These are phyloP conservation scores for Monosporozyma siamensis DNA, from an alignment of 805 yeast genomes.

Conservation along the genomic window DNA sequence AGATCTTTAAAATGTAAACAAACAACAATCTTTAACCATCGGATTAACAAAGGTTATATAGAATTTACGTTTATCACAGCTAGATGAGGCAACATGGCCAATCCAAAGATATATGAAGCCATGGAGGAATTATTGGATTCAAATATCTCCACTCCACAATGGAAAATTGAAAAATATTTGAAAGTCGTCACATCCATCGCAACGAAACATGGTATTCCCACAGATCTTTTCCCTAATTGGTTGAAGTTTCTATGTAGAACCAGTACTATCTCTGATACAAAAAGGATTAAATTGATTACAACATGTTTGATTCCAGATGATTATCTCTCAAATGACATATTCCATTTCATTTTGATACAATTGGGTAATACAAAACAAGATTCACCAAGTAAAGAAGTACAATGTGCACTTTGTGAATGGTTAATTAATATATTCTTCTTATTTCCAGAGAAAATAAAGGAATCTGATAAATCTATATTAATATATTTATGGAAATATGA, in stretches of 20 bases:
- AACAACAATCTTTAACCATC: not conserved
- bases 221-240: conserved; percentile 10
- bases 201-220: conserved; percentile 15
- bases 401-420: conserved; percentile 29
- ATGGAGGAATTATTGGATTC: conserved; percentile 4
- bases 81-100: too few relatives aligned
- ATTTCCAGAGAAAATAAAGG: conserved; percentile 13
- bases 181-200: conserved; percentile 9
- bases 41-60: not conserved
- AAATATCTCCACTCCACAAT: conserved; percentile 4
- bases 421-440: conserved; percentile 25
- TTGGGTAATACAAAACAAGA: conserved; percentile 21
- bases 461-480: conserved; percentile 21
- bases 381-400: conserved; percentile 16
- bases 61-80: too few relatives aligned
- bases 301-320: conserved; percentile 26
- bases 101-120: conserved; percentile 3
- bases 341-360: conserved; percentile 22
- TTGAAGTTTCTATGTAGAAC: conserved; percentile 16
- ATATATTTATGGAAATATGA: conserved; percentile 31
- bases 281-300: conserved; percentile 20
- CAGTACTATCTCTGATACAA: conserved; percentile 8
- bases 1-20: conserved; percentile 3
- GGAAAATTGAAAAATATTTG: conserved; percentile 7
- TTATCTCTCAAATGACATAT: conserved; percentile 17